Evolutionary conservation across 2,329 filamentous ascomycete genomes (phyloP).

Genomic region (Coniochaeta sp.): DNA sequence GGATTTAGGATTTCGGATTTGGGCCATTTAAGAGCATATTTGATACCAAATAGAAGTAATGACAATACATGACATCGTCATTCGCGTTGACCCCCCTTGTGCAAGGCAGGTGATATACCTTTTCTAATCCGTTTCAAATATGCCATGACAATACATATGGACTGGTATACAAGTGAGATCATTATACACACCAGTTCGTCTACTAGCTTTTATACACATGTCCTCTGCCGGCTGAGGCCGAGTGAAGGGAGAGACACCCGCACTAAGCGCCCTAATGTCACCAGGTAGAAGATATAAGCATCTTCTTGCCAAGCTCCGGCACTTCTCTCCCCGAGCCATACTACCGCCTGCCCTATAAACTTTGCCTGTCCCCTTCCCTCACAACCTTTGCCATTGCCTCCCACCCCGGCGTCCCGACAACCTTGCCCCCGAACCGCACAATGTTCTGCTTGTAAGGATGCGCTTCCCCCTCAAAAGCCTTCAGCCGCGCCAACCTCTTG

Average conservation of each 20-base stretch:
- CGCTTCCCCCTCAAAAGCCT: conserved; percentile 87
- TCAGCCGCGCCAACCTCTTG: conserved; percentile 78
- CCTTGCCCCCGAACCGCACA: conserved; percentile 59
- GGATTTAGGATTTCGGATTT: neutral
- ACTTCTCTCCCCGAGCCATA: neutral
- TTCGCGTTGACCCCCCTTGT: too few species aligned
- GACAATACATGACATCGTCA: neutral
- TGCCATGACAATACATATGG: neutral
- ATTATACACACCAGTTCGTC: neutral
- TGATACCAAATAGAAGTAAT: neutral
- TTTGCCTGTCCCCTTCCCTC: conserved; percentile 38
- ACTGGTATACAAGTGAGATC: neutral
- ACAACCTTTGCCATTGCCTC: conserved; percentile 42
- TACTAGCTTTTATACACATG: neutral
- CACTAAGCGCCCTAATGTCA: neutral
- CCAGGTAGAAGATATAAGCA: neutral
- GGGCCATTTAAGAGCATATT: neutral
- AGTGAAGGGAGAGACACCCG: neutral
- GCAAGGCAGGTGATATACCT: neutral
- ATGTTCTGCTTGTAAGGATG: conserved; percentile 92
- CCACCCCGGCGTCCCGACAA: conserved; percentile 48
- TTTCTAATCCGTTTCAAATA: neutral
- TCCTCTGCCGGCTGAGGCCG: neutral
- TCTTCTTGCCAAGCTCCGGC: neutral
- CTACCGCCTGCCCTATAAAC: conserved; percentile 32